Percentiles rank a stretch among this genome's conserved stretches.
phyloP scores from a whole-genome alignment of 2,329 filamentous ascomycete species.

The Calonectria henricotiae region DNA sequence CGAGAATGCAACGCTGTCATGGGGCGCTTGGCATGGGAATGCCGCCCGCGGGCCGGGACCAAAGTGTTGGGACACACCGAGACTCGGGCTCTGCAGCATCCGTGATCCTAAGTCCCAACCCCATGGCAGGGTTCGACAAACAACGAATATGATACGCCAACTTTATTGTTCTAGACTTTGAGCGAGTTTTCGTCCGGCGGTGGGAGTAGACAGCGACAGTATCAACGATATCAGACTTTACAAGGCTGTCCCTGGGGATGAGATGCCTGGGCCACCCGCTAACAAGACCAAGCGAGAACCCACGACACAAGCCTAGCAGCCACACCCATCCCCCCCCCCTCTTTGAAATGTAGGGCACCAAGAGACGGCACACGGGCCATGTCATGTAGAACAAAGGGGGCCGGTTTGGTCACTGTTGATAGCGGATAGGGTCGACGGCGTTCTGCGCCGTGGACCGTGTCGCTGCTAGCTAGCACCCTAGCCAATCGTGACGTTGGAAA shows the following conservation, averaged over 20 bases:
- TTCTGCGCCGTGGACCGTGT: constrained; percentile 40
- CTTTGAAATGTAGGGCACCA: not conserved
- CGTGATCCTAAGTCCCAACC: constrained; percentile 26
- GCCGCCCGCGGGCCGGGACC: constrained; percentile 33
- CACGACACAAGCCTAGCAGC: constrained; percentile 26
- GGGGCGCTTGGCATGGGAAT: constrained; percentile 18
- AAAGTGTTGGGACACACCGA: constrained; percentile 36
- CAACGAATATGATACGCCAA: constrained; percentile 34
- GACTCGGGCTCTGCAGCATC: constrained; percentile 31
- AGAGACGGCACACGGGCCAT: constrained; percentile 38
- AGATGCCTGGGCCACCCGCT: constrained; percentile 40
- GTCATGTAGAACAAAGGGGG: constrained; percentile 36
- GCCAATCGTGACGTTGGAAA: constrained; percentile 30
- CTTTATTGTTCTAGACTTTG: constrained; percentile 44
- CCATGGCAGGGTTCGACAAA: constrained; percentile 31
- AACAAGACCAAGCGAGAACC: constrained; percentile 38
- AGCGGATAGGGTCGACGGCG: constrained; percentile 39
- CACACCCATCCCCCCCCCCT: not conserved
- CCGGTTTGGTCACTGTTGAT: constrained; percentile 38
- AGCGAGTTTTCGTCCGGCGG: constrained; percentile 38
- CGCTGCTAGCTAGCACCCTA: constrained; percentile 14
- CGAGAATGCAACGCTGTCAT: constrained; percentile 32
- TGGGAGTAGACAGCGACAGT: constrained; percentile 32
- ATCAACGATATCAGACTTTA: constrained; percentile 29
- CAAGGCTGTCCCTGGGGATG: constrained; percentile 48